phyloP scores from a whole-genome alignment of 805 yeast species.

The Cyberlindnera mycetangii region DNA sequence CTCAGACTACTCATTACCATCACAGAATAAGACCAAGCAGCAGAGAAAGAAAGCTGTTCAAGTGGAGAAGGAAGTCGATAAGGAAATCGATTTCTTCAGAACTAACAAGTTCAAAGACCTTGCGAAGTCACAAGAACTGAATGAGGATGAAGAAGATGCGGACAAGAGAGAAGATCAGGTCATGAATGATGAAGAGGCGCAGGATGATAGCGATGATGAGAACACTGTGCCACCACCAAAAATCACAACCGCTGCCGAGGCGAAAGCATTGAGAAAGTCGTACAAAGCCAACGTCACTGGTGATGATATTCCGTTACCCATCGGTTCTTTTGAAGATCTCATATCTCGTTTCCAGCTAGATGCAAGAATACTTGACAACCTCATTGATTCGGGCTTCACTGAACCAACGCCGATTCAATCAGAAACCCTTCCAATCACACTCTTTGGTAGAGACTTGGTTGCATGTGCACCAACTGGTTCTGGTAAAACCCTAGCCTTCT shows the following conservation, averaged over 20 bases:
- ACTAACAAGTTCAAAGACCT: conserved; percentile 38
- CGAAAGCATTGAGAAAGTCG: conserved; percentile 53
- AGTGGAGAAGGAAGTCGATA: conserved; percentile 52
- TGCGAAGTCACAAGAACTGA: conserved; percentile 27
- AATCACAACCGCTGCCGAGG: conserved; percentile 56
- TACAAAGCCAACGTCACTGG: conserved; percentile 75
- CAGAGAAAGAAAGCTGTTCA: conserved; percentile 35
- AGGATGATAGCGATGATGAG: conserved; percentile 30
- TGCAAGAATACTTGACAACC: conserved; percentile 50
- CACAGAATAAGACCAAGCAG: conserved; percentile 24
- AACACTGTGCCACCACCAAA: conserved; percentile 28
- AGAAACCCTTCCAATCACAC: conserved; percentile 77
- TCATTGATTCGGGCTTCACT: conserved; percentile 66
- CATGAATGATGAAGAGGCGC: not conserved
- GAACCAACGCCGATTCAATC: conserved; percentile 93
- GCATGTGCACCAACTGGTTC: conserved; percentile 99
- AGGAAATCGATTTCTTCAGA: conserved; percentile 82
- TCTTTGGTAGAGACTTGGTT: conserved; percentile 70
- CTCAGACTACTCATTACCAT: conserved; percentile 30
- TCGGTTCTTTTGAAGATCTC: conserved; percentile 84
- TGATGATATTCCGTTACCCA: conserved; percentile 83
- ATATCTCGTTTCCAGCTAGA: conserved; percentile 65
- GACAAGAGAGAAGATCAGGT: conserved; percentile 23
- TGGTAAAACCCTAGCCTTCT: conserved; percentile 91
- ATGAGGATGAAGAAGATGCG: conserved; percentile 27